Conservation (phyloP, 1,284 basidiomycete species). For the Gastroboletus turbinatus region DNA sequence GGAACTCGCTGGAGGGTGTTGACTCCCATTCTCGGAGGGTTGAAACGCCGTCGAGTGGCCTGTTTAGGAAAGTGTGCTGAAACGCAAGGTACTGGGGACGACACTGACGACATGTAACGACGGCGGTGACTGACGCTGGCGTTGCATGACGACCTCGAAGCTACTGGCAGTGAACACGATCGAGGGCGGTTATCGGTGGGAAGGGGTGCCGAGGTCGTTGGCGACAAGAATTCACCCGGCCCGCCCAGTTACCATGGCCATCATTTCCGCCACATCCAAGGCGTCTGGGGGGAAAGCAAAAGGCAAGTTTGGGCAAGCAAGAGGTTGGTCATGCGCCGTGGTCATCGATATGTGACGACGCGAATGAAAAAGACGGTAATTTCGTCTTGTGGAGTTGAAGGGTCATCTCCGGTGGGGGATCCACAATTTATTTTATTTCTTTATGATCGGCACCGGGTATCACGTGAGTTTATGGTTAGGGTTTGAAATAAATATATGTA, state of each 20-base stretch:
- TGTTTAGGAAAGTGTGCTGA: slow-evolving; percentile 4
- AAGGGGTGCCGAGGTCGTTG: neutral
- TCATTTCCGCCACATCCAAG: slow-evolving; percentile 20
- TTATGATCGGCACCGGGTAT: slow-evolving; percentile 22
- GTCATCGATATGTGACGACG: slow-evolving; percentile 11
- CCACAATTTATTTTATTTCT: no score
- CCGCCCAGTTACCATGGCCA: slow-evolving; percentile 4
- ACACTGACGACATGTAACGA: neutral
- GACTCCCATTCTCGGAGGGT: slow-evolving; percentile 10
- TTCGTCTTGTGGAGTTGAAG: no score
- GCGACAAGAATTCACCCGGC: neutral
- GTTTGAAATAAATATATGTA: slow-evolving; percentile 31
- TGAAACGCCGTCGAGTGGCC: slow-evolving; percentile 19
- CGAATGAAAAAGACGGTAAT: neutral
- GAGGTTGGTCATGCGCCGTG: slow-evolving; percentile 17
- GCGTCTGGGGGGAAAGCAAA: slow-evolving; percentile 6
- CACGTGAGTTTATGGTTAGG: slow-evolving; percentile 29
- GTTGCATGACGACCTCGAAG: slow-evolving; percentile 29
- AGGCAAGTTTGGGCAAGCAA: neutral
- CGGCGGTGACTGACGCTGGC: slow-evolving; percentile 4
- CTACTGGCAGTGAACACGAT: slow-evolving; percentile 8
- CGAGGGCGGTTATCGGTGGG: slow-evolving; percentile 22
- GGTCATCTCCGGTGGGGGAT: neutral
- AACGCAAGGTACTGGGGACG: neutral
- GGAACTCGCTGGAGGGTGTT: neutral